Evolutionary conservation across 1,284 basidiomycete genomes (phyloP), one percentile per base, ranked within the genome.

Genomic region (Rhodotorula sp.): DNA sequence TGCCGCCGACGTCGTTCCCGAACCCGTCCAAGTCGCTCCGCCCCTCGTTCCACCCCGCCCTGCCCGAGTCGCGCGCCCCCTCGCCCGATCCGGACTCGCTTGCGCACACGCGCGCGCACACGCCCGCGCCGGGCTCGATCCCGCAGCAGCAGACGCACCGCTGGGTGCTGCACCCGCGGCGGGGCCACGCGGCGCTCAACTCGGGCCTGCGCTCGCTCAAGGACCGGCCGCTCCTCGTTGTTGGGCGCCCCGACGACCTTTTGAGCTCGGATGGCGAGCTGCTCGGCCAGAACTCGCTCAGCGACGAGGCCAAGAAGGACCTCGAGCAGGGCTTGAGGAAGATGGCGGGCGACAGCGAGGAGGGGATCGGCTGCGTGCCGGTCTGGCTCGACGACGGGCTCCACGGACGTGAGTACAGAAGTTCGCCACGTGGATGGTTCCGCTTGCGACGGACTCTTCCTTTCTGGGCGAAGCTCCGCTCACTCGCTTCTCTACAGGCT

Each of bases 181-280:
- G 93, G 68, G 96, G 94, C 34, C 96, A 99, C 82, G 89, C 92
- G 9, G 96, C 96, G 13, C 93, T 99, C 90, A 91, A 96, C 76
- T 91, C 90, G 61, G 96, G 97, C 50, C 94, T 98, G 78, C 88
- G 89, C 68, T 91, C 90, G 7, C 87, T 99, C 57, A 87, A 89
- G 17, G 71, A 71, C 0, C 91, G 96, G 81, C 89, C 93, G 75
- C 93, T 99, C 84, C 82, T 97, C 74, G 88, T 97, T 78, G 87
- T 98, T 59, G 96, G 93, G 44, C 97, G 95, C 91, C 92, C 92
- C 0, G 96, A 95, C 53, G 93, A 97, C 77, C 86, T 98, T 71
- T 81, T 86, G 60, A 82, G 84, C 19, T 79, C 83, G 16, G 61
- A 72, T 8, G 76, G 74, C 44, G 74, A 74, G 80, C 82, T 23